These are phyloP conservation scores for Trametes coccinea DNA, from an alignment of 768 basidiomycete genomes.

Conservation along the genomic window DNA sequence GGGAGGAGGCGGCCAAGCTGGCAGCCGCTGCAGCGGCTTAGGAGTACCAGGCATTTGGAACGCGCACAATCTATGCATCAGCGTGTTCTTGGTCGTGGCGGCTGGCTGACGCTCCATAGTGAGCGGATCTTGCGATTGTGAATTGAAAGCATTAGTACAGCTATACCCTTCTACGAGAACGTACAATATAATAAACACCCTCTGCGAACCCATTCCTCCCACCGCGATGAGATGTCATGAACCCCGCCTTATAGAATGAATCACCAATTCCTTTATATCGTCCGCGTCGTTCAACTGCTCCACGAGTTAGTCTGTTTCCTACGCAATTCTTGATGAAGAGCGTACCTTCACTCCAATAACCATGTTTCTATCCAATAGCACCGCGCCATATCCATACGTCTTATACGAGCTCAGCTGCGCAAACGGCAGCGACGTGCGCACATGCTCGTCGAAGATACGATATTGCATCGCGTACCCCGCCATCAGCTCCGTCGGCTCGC, in stretches of 20 bases:
- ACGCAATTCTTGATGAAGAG: neutral
- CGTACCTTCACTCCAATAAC: slow-evolving; percentile 33
- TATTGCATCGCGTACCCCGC: slow-evolving; percentile 16
- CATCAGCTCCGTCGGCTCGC: slow-evolving; percentile 21
- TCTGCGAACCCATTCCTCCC: neutral
- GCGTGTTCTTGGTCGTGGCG: no score
- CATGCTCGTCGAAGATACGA: slow-evolving; percentile 27
- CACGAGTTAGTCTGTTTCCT: neutral
- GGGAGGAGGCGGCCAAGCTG: slow-evolving; percentile 43
- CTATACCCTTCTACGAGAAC: neutral
- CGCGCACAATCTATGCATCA: neutral
- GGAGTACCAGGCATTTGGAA: no score
- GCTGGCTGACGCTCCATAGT: no score
- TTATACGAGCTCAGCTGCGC: slow-evolving; percentile 24
- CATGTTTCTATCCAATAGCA: slow-evolving; percentile 32
- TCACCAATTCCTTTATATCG: slow-evolving; percentile 18
- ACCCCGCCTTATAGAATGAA: slow-evolving; percentile 10
- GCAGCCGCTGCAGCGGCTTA: neutral
- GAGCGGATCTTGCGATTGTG: neutral
- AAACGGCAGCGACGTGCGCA: slow-evolving; percentile 29
- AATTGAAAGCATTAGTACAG: slow-evolving; percentile 7
- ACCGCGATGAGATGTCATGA: neutral
- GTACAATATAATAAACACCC: neutral
- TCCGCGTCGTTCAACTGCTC: slow-evolving; percentile 16
- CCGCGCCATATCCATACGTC: slow-evolving; percentile 26